Evolutionary conservation across 805 yeast genomes (phyloP).

Genomic region (Kuraishia piskuri): DNA sequence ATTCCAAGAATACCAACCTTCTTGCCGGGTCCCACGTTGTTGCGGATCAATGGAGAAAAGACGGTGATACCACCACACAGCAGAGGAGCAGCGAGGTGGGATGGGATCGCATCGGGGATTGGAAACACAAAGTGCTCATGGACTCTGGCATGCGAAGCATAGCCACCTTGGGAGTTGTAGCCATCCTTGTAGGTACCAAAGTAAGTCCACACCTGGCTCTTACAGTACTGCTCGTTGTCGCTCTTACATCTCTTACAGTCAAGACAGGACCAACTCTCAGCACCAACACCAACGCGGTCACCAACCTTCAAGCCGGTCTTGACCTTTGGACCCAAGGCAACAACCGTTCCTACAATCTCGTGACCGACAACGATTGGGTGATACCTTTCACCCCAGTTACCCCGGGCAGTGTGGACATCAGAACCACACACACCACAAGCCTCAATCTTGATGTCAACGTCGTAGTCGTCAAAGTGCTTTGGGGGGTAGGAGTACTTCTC

Average conservation of each 20-base stretch:
- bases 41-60: constrained; percentile 34
- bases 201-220: constrained; percentile 41
- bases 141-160: constrained; percentile 37
- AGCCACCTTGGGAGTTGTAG: constrained; percentile 38
- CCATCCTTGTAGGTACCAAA: constrained; percentile 38
- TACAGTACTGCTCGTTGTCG: constrained; percentile 41
- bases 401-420: constrained; percentile 35
- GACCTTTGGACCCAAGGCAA: constrained; percentile 28
- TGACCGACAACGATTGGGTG: constrained; percentile 30
- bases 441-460: constrained; percentile 35
- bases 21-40: constrained; percentile 39
- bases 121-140: constrained; percentile 36
- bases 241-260: constrained; percentile 29
- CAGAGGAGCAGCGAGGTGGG: constrained; percentile 40
- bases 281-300: constrained; percentile 45
- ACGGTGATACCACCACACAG: constrained; percentile 51
- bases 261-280: constrained; percentile 29
- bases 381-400: constrained; percentile 25
- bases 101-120: constrained; percentile 36
- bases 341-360: constrained; percentile 36
- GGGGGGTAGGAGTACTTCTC: constrained; percentile 13
- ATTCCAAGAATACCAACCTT: constrained; percentile 47
- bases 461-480: constrained; percentile 19
- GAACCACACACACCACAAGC: constrained; percentile 44
- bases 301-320: constrained; percentile 29